Evolutionary conservation across 2,329 filamentous ascomycete species (phyloP), one percentile per base, ranked within the genome.

Genomic region (Cercospora sesami): DNA sequence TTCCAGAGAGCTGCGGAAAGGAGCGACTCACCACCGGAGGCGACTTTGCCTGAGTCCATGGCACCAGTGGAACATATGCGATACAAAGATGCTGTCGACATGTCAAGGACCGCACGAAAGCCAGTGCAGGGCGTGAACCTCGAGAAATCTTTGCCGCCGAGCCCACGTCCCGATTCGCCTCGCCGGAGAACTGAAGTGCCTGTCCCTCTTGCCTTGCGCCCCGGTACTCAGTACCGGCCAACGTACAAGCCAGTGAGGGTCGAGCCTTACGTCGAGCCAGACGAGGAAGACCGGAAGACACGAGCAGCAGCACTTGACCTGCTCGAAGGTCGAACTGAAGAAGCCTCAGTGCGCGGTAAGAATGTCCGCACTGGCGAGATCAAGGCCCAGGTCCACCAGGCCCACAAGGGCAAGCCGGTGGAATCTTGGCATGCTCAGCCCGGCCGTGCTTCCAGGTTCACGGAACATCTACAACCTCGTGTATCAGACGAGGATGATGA

Each of bases 401-500:
- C 12, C 2, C 23, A 28, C 14, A 23, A 33, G 2, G 28, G 30
- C 18, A 36, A 31, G 16, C 31, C 55, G 4, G 55, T 59, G 1
- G 55, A 31, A 5, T 36, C 55, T 1, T 36, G 26, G 55, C 55
- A 59, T 2, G 55, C 12, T 1, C 55, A 31, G 3, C 55, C 14
- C 9, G 28, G n/a, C 31, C 31, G 31, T 5, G 31, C 28, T 5
- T 6, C 28, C 18, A 36, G n/a, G 5, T 28, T n/a, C 7, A 26
- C 55, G 30, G 55, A 59, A 2, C 16, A 21, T 31, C 55, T 59
- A 0, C 8, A 31, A 5, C 30, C n/a, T 33, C 55, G 31, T 6
- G 18, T n/a, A 21, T 36, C 55, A 59, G 55, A 36, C 16, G 55
- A 59, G 55, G 16, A 59, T n/a, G 55, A 59, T n/a, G 55, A 59